These are phyloP conservation scores for Zalaria obscura DNA, from an alignment of 2,329 filamentous ascomycete genomes.

Conservation along the genomic window DNA sequence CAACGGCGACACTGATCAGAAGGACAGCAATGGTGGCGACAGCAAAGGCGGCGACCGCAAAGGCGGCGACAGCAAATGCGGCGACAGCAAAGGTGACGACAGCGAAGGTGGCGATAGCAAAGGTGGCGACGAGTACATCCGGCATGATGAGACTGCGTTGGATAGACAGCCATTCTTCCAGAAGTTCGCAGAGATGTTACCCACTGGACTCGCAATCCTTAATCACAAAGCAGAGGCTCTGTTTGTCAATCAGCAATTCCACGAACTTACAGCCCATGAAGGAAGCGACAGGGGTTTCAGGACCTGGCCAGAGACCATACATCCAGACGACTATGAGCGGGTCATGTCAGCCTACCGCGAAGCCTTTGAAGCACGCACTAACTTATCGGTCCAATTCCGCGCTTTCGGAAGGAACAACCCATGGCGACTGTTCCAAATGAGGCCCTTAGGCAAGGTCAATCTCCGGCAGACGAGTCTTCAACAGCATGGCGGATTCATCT, in stretches of 20 bases:
- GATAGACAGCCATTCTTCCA: conserved; percentile 28
- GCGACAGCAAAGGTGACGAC: no score
- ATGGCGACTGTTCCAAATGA: conserved; percentile 25
- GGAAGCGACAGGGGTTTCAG: conserved; percentile 25
- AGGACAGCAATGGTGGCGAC: no score
- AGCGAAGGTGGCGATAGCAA: neutral
- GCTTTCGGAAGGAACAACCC: conserved; percentile 17
- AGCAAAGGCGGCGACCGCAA: no score
- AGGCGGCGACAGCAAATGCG: no score
- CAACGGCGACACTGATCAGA: neutral
- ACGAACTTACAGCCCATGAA: conserved; percentile 28
- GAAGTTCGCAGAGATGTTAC: conserved; percentile 30
- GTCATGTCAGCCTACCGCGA: conserved; percentile 30
- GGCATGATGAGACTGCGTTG: conserved; percentile 6
- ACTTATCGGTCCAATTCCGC: conserved; percentile 28
- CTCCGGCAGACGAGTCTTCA: conserved; percentile 15
- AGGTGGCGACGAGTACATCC: neutral
- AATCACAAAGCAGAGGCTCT: conserved; percentile 29
- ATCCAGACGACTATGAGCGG: conserved; percentile 27
- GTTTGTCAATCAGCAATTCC: conserved; percentile 33
- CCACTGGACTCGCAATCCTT: conserved; percentile 31
- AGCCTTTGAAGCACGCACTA: conserved; percentile 23
- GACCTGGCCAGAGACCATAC: conserved; percentile 31
- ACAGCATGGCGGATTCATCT: conserved; percentile 29
- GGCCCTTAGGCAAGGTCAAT: conserved; percentile 25